These are phyloP conservation scores for Acephala macrosclerotiorum DNA, from an alignment of 2,329 filamentous ascomycete species.

Conservation along the genomic window DNA sequence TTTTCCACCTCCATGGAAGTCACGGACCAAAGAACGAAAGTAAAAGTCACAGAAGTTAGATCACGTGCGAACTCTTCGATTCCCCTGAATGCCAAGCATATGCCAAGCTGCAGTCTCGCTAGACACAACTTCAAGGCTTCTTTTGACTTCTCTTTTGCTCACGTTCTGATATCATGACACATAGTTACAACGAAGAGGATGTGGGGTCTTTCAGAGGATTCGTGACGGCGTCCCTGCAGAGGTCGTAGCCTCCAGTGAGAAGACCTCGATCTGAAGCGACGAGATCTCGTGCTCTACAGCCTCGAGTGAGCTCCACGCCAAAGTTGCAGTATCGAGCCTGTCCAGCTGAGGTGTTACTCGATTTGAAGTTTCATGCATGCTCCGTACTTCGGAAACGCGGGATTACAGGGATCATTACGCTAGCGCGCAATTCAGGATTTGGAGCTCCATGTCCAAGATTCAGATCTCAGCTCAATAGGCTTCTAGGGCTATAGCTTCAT, in stretches of 20 bases:
- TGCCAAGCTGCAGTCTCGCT: neutral
- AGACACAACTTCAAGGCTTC: neutral
- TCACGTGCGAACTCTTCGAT: neutral
- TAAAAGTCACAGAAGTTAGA: too few relatives aligned
- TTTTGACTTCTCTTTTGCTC: neutral
- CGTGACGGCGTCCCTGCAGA: neutral
- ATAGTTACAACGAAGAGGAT: neutral
- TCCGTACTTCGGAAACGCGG: neutral
- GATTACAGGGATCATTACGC: neutral
- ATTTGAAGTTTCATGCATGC: neutral
- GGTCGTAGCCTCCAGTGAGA: neutral
- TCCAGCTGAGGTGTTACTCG: neutral
- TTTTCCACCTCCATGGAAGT: too few relatives aligned
- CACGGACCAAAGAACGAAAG: too few relatives aligned
- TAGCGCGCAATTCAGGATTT: conserved; percentile 8
- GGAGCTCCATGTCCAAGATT: neutral
- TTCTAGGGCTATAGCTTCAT: neutral
- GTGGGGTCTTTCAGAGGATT: neutral
- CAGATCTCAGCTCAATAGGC: conserved; percentile 4
- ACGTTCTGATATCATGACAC: neutral
- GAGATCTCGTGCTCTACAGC: neutral
- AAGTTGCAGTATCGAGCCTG: neutral
- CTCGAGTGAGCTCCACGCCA: conserved; percentile 5
- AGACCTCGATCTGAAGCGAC: neutral
- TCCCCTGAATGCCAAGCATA: conserved; percentile 12